Conservation (phyloP, 345 rosid species). For the Tarenaya hassleriana region DNA sequence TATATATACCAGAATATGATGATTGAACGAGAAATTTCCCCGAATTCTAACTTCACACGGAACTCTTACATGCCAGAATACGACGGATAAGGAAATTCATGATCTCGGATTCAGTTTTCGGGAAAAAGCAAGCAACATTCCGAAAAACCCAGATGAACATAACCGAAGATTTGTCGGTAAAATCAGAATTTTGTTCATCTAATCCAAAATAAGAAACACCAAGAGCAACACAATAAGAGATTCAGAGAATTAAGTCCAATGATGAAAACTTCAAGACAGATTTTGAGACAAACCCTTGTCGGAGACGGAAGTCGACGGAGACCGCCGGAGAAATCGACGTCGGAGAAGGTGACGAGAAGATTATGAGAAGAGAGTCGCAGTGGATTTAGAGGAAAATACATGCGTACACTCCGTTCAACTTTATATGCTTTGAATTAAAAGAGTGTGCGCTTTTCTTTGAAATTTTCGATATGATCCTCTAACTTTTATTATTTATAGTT, state of each 20-base stretch:
- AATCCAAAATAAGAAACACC: not conserved
- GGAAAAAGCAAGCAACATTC: too few relatives aligned
- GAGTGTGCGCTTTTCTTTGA: conserved; percentile 16
- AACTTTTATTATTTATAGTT: not conserved
- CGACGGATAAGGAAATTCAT: too few relatives aligned
- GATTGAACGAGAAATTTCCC: too few relatives aligned
- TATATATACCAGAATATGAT: too few relatives aligned
- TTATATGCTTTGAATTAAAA: conserved; percentile 13
- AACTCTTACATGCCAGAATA: too few relatives aligned
- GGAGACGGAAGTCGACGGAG: conserved; percentile 5
- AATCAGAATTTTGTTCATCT: not conserved
- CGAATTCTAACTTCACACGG: too few relatives aligned
- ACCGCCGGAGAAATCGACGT: conserved; percentile 3
- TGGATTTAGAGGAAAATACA: not conserved
- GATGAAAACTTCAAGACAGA: not conserved
- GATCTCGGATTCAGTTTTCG: too few relatives aligned
- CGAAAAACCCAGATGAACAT: too few relatives aligned
- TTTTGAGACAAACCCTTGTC: conserved; percentile 10
- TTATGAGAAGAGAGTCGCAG: not conserved
- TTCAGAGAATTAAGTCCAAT: not conserved
- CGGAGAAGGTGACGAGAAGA: conserved; percentile 4
- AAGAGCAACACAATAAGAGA: not conserved
- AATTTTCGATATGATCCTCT: not conserved
- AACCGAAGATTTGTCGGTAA: too few relatives aligned
- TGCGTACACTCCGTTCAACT: conserved; percentile 15